phyloP scores from a whole-genome alignment of 2,329 filamentous ascomycete species.

The Ustilaginoidea virens region DNA sequence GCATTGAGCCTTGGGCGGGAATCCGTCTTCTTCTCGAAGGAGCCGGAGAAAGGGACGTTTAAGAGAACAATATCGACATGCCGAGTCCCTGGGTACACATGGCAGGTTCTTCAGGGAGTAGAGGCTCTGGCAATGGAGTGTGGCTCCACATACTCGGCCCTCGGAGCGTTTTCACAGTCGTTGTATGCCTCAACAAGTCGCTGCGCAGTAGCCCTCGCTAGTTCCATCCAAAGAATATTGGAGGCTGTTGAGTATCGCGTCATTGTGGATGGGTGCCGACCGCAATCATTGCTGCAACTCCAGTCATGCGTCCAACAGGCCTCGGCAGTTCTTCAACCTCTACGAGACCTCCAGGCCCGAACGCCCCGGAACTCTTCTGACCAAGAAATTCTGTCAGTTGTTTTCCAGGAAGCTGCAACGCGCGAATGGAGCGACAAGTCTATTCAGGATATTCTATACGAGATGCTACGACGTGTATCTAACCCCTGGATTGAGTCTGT shows the following conservation, averaged over 20 bases:
- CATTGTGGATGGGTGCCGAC: slow-evolving; percentile 23
- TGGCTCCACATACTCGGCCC: slow-evolving; percentile 29
- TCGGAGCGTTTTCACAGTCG: slow-evolving; percentile 29
- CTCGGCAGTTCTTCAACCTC: slow-evolving; percentile 31
- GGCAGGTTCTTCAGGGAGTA: slow-evolving; percentile 29
- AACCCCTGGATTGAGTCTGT: slow-evolving; percentile 52
- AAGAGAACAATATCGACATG: slow-evolving; percentile 27
- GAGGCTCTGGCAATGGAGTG: slow-evolving; percentile 30
- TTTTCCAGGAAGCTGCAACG: slow-evolving; percentile 46
- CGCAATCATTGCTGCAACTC: slow-evolving; percentile 35
- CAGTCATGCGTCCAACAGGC: slow-evolving; percentile 32
- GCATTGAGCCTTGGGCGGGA: slow-evolving; percentile 54
- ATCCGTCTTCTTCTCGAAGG: slow-evolving; percentile 55
- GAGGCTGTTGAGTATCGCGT: slow-evolving; percentile 33
- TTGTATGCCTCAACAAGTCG: slow-evolving; percentile 29
- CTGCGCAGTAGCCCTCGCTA: slow-evolving; percentile 35
- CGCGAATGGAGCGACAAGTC: slow-evolving; percentile 48
- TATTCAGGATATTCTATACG: slow-evolving; percentile 47
- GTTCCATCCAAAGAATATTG: slow-evolving; percentile 31
- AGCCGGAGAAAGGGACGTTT: slow-evolving; percentile 37
- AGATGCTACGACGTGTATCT: slow-evolving; percentile 48
- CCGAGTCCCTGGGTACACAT: slow-evolving; percentile 41
- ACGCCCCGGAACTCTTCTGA: slow-evolving; percentile 33
- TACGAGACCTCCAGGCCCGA: slow-evolving; percentile 34
- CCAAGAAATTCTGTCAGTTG: slow-evolving; percentile 42